Conservation (phyloP, 345 rosid genomes). For the Brassica nigra region DNA sequence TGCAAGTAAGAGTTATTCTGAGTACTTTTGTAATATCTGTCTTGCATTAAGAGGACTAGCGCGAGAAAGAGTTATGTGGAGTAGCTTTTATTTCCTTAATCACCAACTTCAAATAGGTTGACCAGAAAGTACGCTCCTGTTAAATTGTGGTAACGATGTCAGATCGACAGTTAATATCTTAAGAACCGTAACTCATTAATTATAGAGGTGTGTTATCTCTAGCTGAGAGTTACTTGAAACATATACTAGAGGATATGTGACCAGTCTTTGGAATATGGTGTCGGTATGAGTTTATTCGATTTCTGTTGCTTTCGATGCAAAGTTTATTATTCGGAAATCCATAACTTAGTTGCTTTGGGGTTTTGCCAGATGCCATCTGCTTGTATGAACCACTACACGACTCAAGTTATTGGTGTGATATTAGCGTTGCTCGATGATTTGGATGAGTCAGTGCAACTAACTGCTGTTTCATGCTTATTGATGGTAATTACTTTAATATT, state of each 20-base stretch:
- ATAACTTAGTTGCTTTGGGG: conserved; percentile 12
- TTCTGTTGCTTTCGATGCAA: background rate
- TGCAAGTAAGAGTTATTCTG: conserved; percentile 57
- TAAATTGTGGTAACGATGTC: too few relatives aligned
- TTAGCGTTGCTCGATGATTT: conserved; percentile 87
- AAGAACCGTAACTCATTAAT: too few relatives aligned
- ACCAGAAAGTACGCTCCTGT: too few relatives aligned
- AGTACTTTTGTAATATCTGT: conserved; percentile 3
- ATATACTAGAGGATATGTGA: too few relatives aligned
- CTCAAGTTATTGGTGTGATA: conserved; percentile 84
- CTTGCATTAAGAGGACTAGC: conserved; percentile 13
- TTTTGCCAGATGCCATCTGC: conserved; percentile 75
- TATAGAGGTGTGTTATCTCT: too few relatives aligned
- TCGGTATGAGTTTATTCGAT: background rate
- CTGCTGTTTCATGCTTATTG: conserved; percentile 87
- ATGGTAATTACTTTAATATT: conserved; percentile 42
- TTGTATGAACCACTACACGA: conserved; percentile 70
- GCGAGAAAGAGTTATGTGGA: conserved; percentile 2
- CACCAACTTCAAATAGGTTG: too few relatives aligned
- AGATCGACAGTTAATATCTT: too few relatives aligned
- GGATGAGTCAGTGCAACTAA: conserved; percentile 85
- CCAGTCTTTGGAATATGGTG: too few relatives aligned
- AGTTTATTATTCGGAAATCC: conserved; percentile 12
- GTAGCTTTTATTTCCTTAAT: too few relatives aligned
- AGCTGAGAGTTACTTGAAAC: too few relatives aligned